Conservation (phyloP, 179 eudicot species). For the Heliamphora pulchella region DNA sequence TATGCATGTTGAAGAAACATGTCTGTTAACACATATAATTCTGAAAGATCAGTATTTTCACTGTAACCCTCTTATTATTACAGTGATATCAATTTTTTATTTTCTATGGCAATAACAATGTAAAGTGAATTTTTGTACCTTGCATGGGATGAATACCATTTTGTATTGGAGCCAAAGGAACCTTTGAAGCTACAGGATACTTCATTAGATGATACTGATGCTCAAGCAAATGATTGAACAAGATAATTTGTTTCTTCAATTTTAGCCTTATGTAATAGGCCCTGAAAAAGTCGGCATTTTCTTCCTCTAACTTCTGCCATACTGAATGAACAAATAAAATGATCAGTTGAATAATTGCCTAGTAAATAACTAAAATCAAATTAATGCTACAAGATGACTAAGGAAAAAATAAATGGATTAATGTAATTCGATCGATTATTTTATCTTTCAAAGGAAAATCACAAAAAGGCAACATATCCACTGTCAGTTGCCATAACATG, state of each 20-base stretch:
- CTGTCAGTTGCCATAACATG: not conserved
- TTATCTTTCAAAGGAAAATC: not conserved
- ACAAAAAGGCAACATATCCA: not conserved
- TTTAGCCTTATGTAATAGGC: constrained; percentile 93
- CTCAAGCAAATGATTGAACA: constrained; percentile 90
- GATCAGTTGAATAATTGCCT: not conserved
- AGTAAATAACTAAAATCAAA: not conserved
- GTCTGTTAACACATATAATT: not conserved
- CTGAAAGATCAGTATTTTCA: not conserved
- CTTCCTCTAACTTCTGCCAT: constrained; percentile 99
- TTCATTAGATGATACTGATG: constrained; percentile 81
- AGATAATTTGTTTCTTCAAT: constrained; percentile 86
- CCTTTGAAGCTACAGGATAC: constrained; percentile 73
- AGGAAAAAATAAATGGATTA: not conserved
- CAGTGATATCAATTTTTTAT: not conserved
- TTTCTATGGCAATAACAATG: not conserved
- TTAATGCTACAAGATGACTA: not conserved
- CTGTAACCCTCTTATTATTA: not conserved
- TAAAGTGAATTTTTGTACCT: constrained; percentile 39
- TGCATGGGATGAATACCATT: constrained; percentile 92
- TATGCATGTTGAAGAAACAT: not conserved
- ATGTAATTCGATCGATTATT: not conserved
- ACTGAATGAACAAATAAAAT: constrained; percentile 34
- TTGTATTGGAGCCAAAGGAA: constrained; percentile 85
- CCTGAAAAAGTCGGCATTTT: constrained; percentile 94